Conservation (phyloP, 2,329 filamentous ascomycete species). For the Aspergillus persii region DNA sequence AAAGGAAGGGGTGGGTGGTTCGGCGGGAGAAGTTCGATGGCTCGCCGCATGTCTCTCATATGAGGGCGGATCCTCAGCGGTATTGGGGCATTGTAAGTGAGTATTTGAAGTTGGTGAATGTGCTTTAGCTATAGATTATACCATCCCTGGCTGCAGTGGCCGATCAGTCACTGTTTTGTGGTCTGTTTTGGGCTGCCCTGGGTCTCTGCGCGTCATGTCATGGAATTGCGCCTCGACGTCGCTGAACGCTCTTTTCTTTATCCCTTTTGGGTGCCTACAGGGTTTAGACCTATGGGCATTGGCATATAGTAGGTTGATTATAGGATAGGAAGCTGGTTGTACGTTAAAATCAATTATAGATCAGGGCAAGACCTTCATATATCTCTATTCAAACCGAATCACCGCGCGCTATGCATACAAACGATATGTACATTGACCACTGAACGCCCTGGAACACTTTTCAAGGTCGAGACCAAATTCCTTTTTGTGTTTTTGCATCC, state of each 20-base stretch:
- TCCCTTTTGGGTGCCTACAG: not conserved
- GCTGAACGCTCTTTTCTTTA: not conserved
- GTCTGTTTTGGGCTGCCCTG: not conserved
- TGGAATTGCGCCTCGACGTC: not conserved
- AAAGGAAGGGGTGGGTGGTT: constrained; percentile 32
- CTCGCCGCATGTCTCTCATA: constrained; percentile 41
- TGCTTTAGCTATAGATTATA: not conserved
- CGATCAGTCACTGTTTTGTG: not conserved
- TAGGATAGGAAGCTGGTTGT: not conserved
- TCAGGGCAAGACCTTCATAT: not conserved
- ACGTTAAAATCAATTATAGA: not conserved
- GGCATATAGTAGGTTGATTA: not conserved
- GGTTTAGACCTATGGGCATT: not conserved
- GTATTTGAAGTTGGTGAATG: constrained; percentile 17
- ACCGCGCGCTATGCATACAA: constrained; percentile 26
- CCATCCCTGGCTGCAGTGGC: not conserved
- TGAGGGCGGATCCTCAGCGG: constrained; percentile 36
- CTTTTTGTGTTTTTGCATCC: not conserved
- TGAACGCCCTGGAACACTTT: not conserved
- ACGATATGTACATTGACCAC: constrained; percentile 12
- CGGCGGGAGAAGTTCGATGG: constrained; percentile 36
- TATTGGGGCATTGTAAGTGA: constrained; percentile 39
- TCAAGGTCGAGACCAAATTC: not conserved
- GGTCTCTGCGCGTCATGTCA: not conserved
- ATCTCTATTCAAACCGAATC: constrained; percentile 6